A percentile compares a stretch with the other conserved stretches of the same genome.
Conservation (phyloP, 345 rosid genomes). For the Gossypium mustelinum region DNA sequence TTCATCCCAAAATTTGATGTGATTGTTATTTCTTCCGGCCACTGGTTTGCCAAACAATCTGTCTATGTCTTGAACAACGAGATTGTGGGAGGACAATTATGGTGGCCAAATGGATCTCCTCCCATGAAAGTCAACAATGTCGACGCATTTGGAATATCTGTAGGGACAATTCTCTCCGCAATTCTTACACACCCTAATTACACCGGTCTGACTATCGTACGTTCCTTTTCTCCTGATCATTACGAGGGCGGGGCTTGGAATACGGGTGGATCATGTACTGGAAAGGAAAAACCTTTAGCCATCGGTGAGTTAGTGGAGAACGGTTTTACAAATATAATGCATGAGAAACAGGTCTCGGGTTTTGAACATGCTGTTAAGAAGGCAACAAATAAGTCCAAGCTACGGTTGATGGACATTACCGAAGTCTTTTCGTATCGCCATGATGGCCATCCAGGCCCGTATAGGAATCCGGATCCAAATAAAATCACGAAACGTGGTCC, state of each 20-base stretch:
- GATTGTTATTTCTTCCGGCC: slow-evolving; percentile 85
- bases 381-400: slow-evolving; percentile 40
- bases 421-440: slow-evolving; percentile 82
- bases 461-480: slow-evolving; percentile 77
- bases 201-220: slow-evolving; percentile 71
- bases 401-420: slow-evolving; percentile 83
- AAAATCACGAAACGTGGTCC: slow-evolving; percentile 76
- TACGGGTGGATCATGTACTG: slow-evolving; percentile 96
- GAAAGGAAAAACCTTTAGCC: slow-evolving; percentile 65
- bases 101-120: slow-evolving; percentile 81
- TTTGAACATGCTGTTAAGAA: slow-evolving; percentile 46
- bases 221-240: slow-evolving; percentile 93
- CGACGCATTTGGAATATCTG: slow-evolving; percentile 85
- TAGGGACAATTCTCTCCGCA: slow-evolving; percentile 69
- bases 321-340: slow-evolving; percentile 74
- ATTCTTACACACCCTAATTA: slow-evolving; percentile 66
- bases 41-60: slow-evolving; percentile 97
- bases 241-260: slow-evolving; percentile 99
- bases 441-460: slow-evolving; percentile 97
- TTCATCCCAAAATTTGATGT: slow-evolving; percentile 63
- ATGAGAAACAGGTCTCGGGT: slow-evolving; percentile 69
- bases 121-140: slow-evolving; percentile 71
- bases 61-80: slow-evolving; percentile 73
- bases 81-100: slow-evolving; percentile 89
- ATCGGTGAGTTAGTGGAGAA: slow-evolving; percentile 66